Evolutionary conservation across 1,139 yeast genomes (phyloP).

Genomic region (Hansenula lynferdii): DNA sequence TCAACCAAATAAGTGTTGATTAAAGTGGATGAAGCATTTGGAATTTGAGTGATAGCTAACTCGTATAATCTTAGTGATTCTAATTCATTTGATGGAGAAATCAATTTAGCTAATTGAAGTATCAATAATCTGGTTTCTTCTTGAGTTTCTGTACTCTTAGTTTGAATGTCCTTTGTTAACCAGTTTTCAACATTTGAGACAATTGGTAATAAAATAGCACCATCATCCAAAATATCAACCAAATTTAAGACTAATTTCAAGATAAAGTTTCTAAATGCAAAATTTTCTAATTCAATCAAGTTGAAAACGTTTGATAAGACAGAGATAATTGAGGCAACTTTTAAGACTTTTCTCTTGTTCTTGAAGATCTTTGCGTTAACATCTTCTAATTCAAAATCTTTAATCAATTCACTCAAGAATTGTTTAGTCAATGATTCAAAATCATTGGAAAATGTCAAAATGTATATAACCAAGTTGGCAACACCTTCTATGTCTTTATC

Average conservation of each 20-base stretch:
- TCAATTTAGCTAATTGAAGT: conserved; percentile 9
- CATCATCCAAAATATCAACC: conserved; percentile 13
- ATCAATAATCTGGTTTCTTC: conserved; percentile 10
- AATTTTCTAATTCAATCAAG: conserved; percentile 4
- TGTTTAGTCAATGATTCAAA: conserved; percentile 6
- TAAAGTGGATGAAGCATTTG: conserved; percentile 9
- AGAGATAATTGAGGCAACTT: conserved; percentile 11
- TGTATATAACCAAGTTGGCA: conserved; percentile 14
- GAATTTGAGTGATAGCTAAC: conserved; percentile 4
- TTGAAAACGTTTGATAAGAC: conserved; percentile 15
- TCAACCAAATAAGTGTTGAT: conserved; percentile 11
- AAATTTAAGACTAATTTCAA: conserved; percentile 11
- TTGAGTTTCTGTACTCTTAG: not conserved
- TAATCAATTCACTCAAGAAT: conserved; percentile 7
- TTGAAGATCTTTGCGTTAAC: conserved; percentile 5
- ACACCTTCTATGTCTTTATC: conserved; percentile 18
- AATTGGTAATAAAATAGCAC: conserved; percentile 13
- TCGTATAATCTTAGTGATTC: conserved; percentile 7
- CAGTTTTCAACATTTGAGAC: conserved; percentile 1
- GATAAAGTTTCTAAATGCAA: conserved; percentile 6
- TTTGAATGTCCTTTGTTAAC: not conserved
- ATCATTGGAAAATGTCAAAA: conserved; percentile 9
- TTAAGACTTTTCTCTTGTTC: conserved; percentile 17
- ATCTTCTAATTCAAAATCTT: not conserved
- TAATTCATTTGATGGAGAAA: conserved; percentile 6